Conservation (phyloP, 1,284 basidiomycete genomes). For the Irpex rosettiformis region DNA sequence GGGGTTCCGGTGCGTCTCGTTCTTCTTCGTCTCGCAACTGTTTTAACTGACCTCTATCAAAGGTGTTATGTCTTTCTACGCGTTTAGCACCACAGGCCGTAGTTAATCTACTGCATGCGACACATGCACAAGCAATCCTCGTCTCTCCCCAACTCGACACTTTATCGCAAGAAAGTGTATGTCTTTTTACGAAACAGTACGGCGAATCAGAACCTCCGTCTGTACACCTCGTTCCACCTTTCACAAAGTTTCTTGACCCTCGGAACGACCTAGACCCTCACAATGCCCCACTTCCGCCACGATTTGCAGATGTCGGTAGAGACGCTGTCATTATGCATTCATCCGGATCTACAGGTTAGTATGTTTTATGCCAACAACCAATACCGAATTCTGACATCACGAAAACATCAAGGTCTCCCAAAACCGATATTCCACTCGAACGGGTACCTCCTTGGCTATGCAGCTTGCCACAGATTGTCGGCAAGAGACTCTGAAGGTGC, state of each 20-base stretch:
- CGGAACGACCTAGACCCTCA: conserved; percentile 5
- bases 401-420: conserved; percentile 22
- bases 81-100: conserved; percentile 33
- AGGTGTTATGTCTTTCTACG: conserved; percentile 36
- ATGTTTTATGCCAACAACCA: not conserved
- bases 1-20: conserved; percentile 30
- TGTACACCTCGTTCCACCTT: conserved; percentile 22
- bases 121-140: conserved; percentile 28
- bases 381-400: not conserved
- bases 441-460: conserved; percentile 30
- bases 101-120: conserved; percentile 31
- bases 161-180: conserved; percentile 26
- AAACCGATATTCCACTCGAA: conserved; percentile 36
- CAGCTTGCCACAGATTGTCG: conserved; percentile 30
- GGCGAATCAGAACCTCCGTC: not conserved
- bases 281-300: conserved; percentile 22
- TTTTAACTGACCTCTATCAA: not conserved
- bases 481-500: conserved; percentile 17
- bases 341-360: conserved; percentile 34
- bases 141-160: conserved; percentile 28
- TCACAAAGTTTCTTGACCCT: conserved; percentile 21
- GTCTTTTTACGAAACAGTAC: conserved; percentile 13
- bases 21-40: not conserved
- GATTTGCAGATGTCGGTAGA: conserved; percentile 20
- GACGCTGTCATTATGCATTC: conserved; percentile 36